Evolutionary conservation across 495 filamentous ascomycete species (phyloP).

Genomic region (Elasticomyces elasticus): DNA sequence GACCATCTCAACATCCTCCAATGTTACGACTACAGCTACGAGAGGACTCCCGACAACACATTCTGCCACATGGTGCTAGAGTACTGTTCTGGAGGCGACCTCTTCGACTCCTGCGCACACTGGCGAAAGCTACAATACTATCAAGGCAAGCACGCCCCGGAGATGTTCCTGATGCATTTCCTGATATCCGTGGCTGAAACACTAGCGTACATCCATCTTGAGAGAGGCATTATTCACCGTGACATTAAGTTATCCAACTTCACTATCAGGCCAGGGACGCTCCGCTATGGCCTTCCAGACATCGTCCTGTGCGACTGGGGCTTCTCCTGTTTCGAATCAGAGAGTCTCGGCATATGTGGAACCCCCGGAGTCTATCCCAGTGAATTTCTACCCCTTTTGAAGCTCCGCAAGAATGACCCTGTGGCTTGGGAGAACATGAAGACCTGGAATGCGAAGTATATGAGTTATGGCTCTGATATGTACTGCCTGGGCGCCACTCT

Average conservation of each 20-base stretch:
- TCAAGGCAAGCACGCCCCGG: background rate
- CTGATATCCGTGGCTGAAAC: background rate
- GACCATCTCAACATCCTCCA: constrained; percentile 1
- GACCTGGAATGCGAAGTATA: background rate
- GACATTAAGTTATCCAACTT: constrained; percentile 96
- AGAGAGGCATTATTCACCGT: constrained; percentile 66
- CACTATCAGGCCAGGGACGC: constrained; percentile 53
- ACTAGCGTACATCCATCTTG: constrained; percentile 8
- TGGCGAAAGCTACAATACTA: background rate
- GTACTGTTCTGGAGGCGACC: constrained; percentile 14
- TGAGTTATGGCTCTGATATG: background rate
- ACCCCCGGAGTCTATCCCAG: constrained; percentile 5
- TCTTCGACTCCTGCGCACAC: background rate
- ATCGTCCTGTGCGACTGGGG: constrained; percentile 14
- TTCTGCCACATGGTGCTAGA: constrained; percentile 4
- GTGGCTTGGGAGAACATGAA: background rate
- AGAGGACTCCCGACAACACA: background rate
- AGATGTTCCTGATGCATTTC: constrained; percentile 10
- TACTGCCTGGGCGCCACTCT: constrained; percentile 2
- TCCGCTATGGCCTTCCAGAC: constrained; percentile 5
- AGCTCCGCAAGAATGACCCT: background rate
- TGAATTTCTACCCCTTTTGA: background rate
- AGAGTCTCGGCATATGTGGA: background rate
- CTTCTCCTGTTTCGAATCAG: background rate
- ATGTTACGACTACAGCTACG: background rate